phyloP scores from a whole-genome alignment of 305 asterid species.

The Fraxinus dipetala region DNA sequence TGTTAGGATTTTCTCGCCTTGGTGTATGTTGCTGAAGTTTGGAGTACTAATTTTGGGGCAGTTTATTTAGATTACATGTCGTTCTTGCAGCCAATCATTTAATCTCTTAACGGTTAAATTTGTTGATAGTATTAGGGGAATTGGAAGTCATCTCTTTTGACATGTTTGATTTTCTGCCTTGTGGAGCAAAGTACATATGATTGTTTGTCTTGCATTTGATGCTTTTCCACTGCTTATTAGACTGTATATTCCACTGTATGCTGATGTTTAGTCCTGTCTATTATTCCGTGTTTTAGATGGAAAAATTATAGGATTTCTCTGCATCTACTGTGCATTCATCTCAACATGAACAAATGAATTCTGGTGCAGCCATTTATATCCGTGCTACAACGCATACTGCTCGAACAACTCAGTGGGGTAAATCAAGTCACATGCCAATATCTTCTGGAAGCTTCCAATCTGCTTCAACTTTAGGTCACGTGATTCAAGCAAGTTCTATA shows the following conservation, averaged over 20 bases:
- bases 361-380: slow-evolving; percentile 49
- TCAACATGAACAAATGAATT: slow-evolving; percentile 41
- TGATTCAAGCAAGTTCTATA: slow-evolving; percentile 37
- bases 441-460: slow-evolving; percentile 52
- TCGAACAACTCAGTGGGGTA: slow-evolving; percentile 54
- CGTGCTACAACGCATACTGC: slow-evolving; percentile 40
- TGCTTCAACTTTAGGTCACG: slow-evolving; percentile 43
- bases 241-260: background rate
- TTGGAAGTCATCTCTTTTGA: background rate
- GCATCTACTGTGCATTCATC: slow-evolving; percentile 49
- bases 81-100: background rate
- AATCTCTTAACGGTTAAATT: background rate
- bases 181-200: background rate
- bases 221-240: slow-evolving; percentile 11
- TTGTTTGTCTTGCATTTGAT: background rate
- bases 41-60: background rate
- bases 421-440: slow-evolving; percentile 44
- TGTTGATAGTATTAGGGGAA: background rate
- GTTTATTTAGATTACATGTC: background rate
- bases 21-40: background rate
- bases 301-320: slow-evolving; percentile 56
- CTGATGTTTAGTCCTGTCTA: slow-evolving; percentile 5
- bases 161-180: background rate
- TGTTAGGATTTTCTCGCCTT: background rate
- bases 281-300: slow-evolving; percentile 55